Evolutionary conservation across 1,139 yeast species (phyloP), one percentile per base, ranked within the genome.

Genomic region (Yamadazyma conglobata): DNA sequence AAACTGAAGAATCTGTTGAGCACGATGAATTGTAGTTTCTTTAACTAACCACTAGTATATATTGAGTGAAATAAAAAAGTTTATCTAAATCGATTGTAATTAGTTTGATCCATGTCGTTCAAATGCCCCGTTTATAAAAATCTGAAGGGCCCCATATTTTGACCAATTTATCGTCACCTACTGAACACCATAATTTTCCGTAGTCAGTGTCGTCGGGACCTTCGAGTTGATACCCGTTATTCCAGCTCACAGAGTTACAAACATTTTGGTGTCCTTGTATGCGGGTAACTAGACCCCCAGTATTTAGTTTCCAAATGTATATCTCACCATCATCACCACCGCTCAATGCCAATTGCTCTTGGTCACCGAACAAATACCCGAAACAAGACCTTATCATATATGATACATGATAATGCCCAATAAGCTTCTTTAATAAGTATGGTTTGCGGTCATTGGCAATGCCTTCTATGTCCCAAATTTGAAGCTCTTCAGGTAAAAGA

Each of bases 271-370:
- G 97, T 1, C 84, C 95, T 32, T 56, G 56, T 6, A 66, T 52
- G 24, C 73, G 49, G 8, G 79, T 79, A 3, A 88, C 60, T 17
- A 87, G 65, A 37, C 81, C 79, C 4, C 94, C 91, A 14, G 80
- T 78, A 32, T 71, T 70, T 23, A 83, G 66, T 46, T 85, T 86
- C 95, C 96, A 88, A 5, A 88, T 63, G 54, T 80, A 87, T 4
- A 87, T 71, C 37, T 72, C 68, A 0, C 91, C 88, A 50, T 86
- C 93, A 47, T 84, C 93, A 27, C 93, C 79, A 2, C 96, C 96
- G 44, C 89, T 78, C 11, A 84, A 60, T 0, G 87, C 75, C 30
- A 86, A 61, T 40, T 79, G 80, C 46, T 83, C 94, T 37, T 76
- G 70, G 20, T 64, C 64, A 4, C 73, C 41, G 2, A 46, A 48